Evolutionary conservation across 2,329 filamentous ascomycete genomes (phyloP).

Genomic region (Aspergillus nomiae): DNA sequence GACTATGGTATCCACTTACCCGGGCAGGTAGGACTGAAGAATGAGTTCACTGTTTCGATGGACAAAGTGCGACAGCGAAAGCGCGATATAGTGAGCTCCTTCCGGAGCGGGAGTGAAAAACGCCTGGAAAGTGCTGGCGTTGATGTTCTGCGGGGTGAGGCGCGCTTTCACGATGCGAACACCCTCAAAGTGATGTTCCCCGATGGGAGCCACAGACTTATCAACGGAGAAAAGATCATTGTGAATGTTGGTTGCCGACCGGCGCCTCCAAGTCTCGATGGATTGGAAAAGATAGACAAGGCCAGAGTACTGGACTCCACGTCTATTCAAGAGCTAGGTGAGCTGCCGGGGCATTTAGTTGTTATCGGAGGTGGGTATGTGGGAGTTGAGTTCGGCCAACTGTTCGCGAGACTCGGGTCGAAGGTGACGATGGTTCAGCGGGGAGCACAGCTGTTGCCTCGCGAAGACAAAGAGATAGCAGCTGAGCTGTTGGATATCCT

Average conservation of each 20-base stretch:
- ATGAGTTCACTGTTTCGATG: constrained; percentile 49
- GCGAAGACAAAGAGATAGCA: not conserved
- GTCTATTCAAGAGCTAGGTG: not conserved
- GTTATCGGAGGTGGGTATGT: not conserved
- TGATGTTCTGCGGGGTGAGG: not conserved
- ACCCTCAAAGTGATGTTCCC: not conserved
- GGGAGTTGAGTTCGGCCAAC: not conserved
- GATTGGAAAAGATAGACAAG: not conserved
- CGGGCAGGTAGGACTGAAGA: not conserved
- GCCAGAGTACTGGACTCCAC: not conserved
- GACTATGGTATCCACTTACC: not conserved
- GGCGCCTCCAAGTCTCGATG: not conserved
- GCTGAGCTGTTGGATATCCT: not conserved
- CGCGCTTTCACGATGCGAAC: not conserved
- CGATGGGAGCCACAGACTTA: not conserved
- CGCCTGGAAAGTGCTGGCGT: not conserved
- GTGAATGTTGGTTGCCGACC: not conserved
- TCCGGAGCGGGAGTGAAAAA: constrained; percentile 51
- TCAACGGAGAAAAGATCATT: not conserved
- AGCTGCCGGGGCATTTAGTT: not conserved
- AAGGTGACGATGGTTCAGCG: not conserved
- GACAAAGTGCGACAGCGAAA: constrained; percentile 54
- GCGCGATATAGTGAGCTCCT: constrained; percentile 55
- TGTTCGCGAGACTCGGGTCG: not conserved
- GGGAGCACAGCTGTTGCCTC: not conserved